Percentiles rank a stretch among this genome's conserved stretches.
phyloP scores from a whole-genome alignment of 345 rosid genomes.

The Gossypium herbaceum region DNA sequence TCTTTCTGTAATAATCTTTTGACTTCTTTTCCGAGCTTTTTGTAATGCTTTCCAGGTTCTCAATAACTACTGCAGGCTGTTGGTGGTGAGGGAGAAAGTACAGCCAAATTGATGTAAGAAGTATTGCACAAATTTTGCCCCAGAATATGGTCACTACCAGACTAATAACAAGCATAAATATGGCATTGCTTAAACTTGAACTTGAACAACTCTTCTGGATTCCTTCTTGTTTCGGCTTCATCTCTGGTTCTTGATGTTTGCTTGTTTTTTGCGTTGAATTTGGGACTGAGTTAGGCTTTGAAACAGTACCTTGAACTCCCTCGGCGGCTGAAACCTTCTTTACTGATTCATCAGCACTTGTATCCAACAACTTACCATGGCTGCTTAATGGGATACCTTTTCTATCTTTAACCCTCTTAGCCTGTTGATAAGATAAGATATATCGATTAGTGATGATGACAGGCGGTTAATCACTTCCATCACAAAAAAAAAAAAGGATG shows the following conservation, averaged over 20 bases:
- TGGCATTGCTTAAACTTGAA: constrained; percentile 9
- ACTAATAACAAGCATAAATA: constrained; percentile 22
- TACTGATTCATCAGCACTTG: not conserved
- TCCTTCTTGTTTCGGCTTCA: not conserved
- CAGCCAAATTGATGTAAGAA: constrained; percentile 33
- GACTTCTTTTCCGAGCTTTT: not conserved
- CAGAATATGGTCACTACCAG: constrained; percentile 30
- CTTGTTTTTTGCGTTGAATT: constrained; percentile 12
- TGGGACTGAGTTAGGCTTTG: constrained; percentile 9
- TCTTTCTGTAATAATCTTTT: constrained; percentile 18
- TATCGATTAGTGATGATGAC: not conserved
- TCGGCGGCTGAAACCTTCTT: not conserved
- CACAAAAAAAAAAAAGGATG: not conserved
- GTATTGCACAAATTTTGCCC: constrained; percentile 40
- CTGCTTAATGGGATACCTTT: constrained; percentile 7
- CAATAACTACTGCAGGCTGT: not conserved
- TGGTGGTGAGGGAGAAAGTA: constrained; percentile 19
- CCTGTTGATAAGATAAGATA: constrained; percentile 15
- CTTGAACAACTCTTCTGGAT: not conserved
- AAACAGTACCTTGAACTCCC: not conserved
- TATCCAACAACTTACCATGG: not conserved
- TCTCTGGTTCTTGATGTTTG: constrained; percentile 3
- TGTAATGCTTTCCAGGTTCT: not conserved
- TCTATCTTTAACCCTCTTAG: constrained; percentile 21
- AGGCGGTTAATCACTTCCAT: not conserved